phyloP scores from a whole-genome alignment of 257 asterid genomes.

The Datura wrightii region DNA sequence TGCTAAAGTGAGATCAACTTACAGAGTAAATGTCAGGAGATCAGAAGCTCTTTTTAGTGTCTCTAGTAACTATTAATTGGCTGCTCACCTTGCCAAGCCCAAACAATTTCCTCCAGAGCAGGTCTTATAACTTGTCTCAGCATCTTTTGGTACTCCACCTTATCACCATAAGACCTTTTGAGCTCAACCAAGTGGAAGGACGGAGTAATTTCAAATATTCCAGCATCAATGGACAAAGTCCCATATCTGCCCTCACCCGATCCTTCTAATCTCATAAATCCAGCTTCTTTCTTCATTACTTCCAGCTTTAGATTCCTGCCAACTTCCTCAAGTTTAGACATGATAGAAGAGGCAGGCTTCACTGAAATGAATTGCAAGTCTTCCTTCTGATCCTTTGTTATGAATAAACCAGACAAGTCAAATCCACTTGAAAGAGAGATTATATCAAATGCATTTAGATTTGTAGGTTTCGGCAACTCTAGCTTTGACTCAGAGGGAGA shows the following conservation, averaged over 20 bases:
- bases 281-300: constrained; percentile 49
- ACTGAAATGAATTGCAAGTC: constrained; percentile 67
- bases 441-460: constrained; percentile 78
- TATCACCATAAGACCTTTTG: constrained; percentile 62
- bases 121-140: constrained; percentile 47
- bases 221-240: constrained; percentile 50
- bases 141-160: constrained; percentile 57
- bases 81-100: constrained; percentile 66
- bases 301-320: constrained; percentile 50
- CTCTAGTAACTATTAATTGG: not conserved
- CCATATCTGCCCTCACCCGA: constrained; percentile 39
- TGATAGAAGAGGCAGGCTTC: constrained; percentile 47
- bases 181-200: constrained; percentile 72
- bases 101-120: constrained; percentile 53
- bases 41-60: constrained; percentile 1
- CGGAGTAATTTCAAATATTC: constrained; percentile 58
- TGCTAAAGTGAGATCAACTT: constrained; percentile 4
- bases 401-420: constrained; percentile 80
- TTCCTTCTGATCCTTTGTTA: constrained; percentile 65
- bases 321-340: constrained; percentile 62
- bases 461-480: constrained; percentile 45
- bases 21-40: not conserved
- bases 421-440: constrained; percentile 83
- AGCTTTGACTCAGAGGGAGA: constrained; percentile 28
- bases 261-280: constrained; percentile 45